phyloP scores from a whole-genome alignment of 2,329 filamentous ascomycete species.

The Xylariaceae sp. region DNA sequence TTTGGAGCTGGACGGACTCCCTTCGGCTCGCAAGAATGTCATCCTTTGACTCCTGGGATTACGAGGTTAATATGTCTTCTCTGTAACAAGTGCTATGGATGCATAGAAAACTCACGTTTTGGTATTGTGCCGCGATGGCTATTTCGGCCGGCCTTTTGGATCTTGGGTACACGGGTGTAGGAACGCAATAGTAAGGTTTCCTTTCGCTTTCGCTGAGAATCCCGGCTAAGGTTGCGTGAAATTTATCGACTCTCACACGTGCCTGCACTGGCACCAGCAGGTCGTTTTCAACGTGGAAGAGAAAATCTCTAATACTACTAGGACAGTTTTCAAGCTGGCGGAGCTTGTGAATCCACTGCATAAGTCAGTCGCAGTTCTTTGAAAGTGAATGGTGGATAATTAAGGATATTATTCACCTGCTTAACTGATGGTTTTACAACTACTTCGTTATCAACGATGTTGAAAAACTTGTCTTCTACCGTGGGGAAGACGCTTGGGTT shows the following conservation, averaged over 20 bases:
- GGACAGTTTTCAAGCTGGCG: background rate
- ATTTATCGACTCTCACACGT: background rate
- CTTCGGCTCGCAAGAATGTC: background rate
- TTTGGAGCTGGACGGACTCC: background rate
- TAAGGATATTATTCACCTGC: constrained; percentile 1
- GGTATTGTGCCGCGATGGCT: background rate
- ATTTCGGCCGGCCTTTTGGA: background rate
- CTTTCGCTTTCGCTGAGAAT: background rate
- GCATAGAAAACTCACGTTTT: background rate
- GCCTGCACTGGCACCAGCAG: background rate
- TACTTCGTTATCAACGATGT: background rate
- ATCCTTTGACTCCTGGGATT: background rate
- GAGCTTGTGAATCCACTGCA: background rate
- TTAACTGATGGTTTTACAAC: constrained; percentile 11
- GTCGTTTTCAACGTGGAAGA: background rate
- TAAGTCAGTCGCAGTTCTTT: background rate
- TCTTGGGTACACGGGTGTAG: background rate
- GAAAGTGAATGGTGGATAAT: background rate
- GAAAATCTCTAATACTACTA: background rate
- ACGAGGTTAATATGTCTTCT: background rate
- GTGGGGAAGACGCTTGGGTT: background rate
- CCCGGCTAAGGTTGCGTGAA: background rate
- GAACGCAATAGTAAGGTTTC: background rate
- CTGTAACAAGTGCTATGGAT: background rate
- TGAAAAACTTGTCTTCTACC: constrained; percentile 18